Evolutionary conservation across 1,139 yeast species (phyloP), one percentile per base, ranked within the genome.

Genomic region (Lodderomyces jiufengensis): DNA sequence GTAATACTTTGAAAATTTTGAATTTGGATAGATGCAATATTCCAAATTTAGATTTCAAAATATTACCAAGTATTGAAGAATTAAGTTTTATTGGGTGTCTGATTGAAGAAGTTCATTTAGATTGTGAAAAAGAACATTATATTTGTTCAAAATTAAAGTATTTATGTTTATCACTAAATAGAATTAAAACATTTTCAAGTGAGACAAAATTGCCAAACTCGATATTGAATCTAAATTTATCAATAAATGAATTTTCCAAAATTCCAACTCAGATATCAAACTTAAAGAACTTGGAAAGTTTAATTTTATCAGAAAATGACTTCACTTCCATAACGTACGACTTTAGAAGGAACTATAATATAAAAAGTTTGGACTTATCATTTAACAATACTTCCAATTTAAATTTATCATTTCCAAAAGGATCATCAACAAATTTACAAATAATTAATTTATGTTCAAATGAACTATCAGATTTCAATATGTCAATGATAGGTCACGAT

Each of bases 71-170:
- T 3, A 32, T 57, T 15, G 34, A 32, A 24, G 59, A 55, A 29
- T 40, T 57, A 31, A 54, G 59, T 37, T 37, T 53, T 18, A 44
- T 40, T 31, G 61, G 60, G 1, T 54, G 61, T 40, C 43, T 42
- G 9, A 40, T 56, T 1, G 34, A 38, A 14, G 46, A 47, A 25
- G 39, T 55, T 3, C 31, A 36, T 2, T 49, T 51, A 39, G 47
- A 41, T 10, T 31, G 24, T 6, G 37, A 37, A n/a, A 7, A 18
- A 5, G 20, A 18, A 5, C 5, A n/a, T n/a, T n/a, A n/a, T n/a
- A n/a, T n/a, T n/a, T n/a, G 7, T 18, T 39, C 54, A n/a, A 23
- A 25, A 12, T 38, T 49, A 22, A 37, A 30, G 14, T 35, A 34
- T 12, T 36, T 52, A 18, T 42, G 42, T 24, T 36, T 54, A 25